Evolutionary conservation across 2,329 filamentous ascomycete species (phyloP), one percentile per base, ranked within the genome.

Genomic region (Curvularia sp.): DNA sequence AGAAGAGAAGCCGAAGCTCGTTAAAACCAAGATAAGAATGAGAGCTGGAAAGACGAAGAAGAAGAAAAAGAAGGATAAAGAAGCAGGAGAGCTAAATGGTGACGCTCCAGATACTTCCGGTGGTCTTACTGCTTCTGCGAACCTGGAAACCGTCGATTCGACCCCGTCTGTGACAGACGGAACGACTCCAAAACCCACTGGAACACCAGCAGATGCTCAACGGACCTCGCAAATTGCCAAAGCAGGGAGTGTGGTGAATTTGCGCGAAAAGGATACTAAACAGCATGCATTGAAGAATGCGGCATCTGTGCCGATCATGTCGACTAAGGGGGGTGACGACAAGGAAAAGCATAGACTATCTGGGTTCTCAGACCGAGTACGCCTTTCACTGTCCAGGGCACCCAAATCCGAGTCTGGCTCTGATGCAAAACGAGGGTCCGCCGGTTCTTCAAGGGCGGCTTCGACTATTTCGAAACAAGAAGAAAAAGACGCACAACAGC

Each of bases 21-120:
- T 77, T 21, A 75, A 76, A 42, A 68, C 71, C 3, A 77, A 75
- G 39, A 72, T 77, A 39, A 68, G 74, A 9, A 76, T 78, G 74
- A 64, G 75, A 32, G 63, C 70, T 15, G 69, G 70, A n/a, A 59
- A 61, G 18, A 61, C 68, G 45, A 71, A 59, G 50, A 67, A 67
- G 38, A 74, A 69, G 50, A 60, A 60, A 25, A 57, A 70, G 68
- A 38, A 60, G 50, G 32, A 13, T 9, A 60, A 60, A 12, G 58
- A 73, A 65, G 55, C 65, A 60, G 46, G 56, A 57, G 49, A 61
- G 57, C 21, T n/a, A n/a, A 67, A 72, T 34, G 63, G 51, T 25
- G 18, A 61, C 1, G 61, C 55, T 36, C 52, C 57, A 8, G 60
- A 49, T 48, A 38, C 15, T 13, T 53, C 58, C 39, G 53, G 50